Percentiles rank a stretch among this genome's conserved stretches.
Conservation (phyloP, 164 flowering plant genomes). For the Kingdonia uniflora region DNA sequence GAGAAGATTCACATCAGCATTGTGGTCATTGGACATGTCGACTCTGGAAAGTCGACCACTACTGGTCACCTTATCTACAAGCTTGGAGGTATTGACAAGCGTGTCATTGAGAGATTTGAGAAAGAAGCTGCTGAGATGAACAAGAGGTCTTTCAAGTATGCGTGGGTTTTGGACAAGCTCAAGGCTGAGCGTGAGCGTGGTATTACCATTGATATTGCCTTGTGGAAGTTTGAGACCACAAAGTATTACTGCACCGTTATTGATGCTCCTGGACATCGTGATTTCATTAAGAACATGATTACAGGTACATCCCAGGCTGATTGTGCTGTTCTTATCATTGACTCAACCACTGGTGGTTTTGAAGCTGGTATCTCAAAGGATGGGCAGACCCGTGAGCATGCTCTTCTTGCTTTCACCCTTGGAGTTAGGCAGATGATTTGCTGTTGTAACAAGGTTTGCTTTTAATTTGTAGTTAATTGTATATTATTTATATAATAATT, state of each 20-base stretch:
- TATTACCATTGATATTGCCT: conserved; percentile 54
- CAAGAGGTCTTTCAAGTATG: no score
- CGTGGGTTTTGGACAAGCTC: conserved; percentile 13
- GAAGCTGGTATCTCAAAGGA: conserved; percentile 24
- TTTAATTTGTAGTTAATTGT: no score
- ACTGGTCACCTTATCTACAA: no score
- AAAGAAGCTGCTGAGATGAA: no score
- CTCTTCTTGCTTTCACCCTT: conserved; percentile 22
- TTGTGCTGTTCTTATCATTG: conserved; percentile 21
- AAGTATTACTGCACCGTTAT: conserved; percentile 24
- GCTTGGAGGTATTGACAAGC: no score
- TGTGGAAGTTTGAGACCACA: conserved; percentile 40
- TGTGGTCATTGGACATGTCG: no score
- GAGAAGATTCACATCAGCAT: no score
- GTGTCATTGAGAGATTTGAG: no score
- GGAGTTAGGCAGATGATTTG: conserved; percentile 23
- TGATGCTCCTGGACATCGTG: conserved; percentile 24
- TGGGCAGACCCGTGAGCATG: conserved; percentile 24
- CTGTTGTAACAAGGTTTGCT: conserved; percentile 21
- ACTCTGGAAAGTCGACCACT: no score
- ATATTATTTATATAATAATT: no score
- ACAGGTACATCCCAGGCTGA: conserved; percentile 23
- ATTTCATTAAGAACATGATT: conserved; percentile 18
- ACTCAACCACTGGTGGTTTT: conserved; percentile 20
- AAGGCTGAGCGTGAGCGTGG: conserved; percentile 56